Conservation (phyloP, 106 monocot species). For the Dendrobium huoshanense region DNA sequence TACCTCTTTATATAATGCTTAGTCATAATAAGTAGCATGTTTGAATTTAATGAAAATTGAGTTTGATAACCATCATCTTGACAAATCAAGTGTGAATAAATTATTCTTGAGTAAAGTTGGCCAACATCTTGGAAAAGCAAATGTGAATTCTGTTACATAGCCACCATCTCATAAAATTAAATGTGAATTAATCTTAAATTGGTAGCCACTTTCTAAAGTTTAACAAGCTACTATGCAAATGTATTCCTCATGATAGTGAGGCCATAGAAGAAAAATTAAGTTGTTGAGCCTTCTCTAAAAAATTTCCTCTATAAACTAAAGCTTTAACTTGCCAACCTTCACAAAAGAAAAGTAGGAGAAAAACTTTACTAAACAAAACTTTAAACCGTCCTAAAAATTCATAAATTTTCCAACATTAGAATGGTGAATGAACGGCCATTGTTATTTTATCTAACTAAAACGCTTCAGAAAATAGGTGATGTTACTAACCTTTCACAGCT, state of each 20-base stretch:
- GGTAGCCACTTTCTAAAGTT: too few relatives aligned
- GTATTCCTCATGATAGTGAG: neutral
- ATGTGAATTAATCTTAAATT: too few relatives aligned
- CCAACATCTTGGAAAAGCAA: too few relatives aligned
- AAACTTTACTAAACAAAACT: neutral
- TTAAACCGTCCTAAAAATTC: neutral
- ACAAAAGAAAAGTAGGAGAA: neutral
- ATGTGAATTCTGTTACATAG: too few relatives aligned
- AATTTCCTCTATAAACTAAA: neutral
- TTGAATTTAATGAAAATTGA: too few relatives aligned
- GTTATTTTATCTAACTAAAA: conserved; percentile 1
- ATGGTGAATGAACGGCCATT: neutral
- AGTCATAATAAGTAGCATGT: too few relatives aligned
- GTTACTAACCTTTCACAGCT: conserved; percentile 55
- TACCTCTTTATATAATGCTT: too few relatives aligned
- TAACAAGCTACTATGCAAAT: too few relatives aligned
- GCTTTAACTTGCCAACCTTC: neutral
- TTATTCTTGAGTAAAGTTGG: too few relatives aligned
- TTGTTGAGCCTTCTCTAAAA: neutral
- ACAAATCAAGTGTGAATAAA: too few relatives aligned
- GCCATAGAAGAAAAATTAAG: neutral
- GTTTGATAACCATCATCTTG: too few relatives aligned
- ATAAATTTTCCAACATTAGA: neutral
- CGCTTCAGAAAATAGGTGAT: neutral
- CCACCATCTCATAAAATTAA: too few relatives aligned